Evolutionary conservation across 176 grass and related monocot genomes (phyloP).

Genomic region (Phragmites australis): DNA sequence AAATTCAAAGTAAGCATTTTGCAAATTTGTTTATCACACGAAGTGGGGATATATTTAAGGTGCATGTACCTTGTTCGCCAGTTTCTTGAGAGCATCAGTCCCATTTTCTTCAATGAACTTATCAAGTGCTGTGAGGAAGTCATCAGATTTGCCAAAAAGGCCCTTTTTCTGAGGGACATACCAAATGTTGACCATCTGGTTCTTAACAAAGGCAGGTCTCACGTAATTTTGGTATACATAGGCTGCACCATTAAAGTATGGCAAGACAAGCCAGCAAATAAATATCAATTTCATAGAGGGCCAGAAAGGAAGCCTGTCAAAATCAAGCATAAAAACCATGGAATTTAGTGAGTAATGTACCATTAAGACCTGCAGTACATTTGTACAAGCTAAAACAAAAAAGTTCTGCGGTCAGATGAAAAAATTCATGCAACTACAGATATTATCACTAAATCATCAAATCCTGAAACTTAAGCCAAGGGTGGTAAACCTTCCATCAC

Average conservation of each 20-base stretch:
- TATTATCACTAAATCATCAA: not conserved
- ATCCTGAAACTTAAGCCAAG: not conserved
- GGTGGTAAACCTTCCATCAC: not conserved
- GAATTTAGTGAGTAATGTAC: constrained; percentile 9
- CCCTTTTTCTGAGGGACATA: constrained; percentile 54
- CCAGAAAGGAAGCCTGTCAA: constrained; percentile 73
- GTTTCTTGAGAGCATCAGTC: constrained; percentile 60
- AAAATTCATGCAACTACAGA: not conserved
- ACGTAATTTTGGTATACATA: constrained; percentile 73
- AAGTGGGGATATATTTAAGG: not conserved
- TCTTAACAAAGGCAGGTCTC: constrained; percentile 56
- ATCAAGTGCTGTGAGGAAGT: constrained; percentile 56
- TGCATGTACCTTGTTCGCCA: constrained; percentile 56
- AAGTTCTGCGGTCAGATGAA: not conserved
- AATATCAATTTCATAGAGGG: constrained; percentile 61
- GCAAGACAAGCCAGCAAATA: constrained; percentile 81
- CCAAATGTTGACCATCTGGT: constrained; percentile 66
- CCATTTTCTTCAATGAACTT: constrained; percentile 75
- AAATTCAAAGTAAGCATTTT: constrained; percentile 11
- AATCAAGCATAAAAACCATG: constrained; percentile 23
- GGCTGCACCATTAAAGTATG: constrained; percentile 73
- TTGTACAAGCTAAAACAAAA: not conserved
- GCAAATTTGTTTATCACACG: not conserved
- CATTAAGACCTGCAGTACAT: not conserved
- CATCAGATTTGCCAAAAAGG: constrained; percentile 54